Evolutionary conservation across 768 basidiomycete genomes (phyloP), one percentile per base, ranked within the genome.

Genomic region (Suillus hirtellus): DNA sequence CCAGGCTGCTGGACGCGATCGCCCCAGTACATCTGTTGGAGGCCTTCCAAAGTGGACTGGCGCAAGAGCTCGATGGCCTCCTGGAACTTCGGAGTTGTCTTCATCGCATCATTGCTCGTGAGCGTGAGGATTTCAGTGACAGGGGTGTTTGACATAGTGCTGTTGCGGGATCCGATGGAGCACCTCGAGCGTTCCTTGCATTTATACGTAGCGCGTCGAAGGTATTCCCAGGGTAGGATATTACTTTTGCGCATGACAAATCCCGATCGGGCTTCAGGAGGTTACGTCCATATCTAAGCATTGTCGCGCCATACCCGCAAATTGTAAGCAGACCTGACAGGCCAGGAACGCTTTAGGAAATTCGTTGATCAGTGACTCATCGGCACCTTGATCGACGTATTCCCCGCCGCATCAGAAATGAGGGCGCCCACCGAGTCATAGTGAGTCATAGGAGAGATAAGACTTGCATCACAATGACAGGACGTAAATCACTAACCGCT

Each of bases 1-100:
- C 37, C 60, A n/a, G 60, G 60, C 52, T 61, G n/a, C 53, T 61
- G 60, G 38, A 61, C 9, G 37, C 61, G 34, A 7, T 62, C 37
- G 19, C 59, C 40, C 59, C 42, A 62, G 42, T 27, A 35, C 19
- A n/a, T n/a, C 24, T 17, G 44, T 43, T 44, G 40, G 19, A 53
- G 10, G 17, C 52, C 52, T 1, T 53, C 31, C 12, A n/a, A 53
- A 19, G 19, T 34, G 9, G 31, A 12, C 19, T n/a, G 34, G 34
- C 31, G 52, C 19, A 53, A 12, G 31, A 60, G 55, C 38, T 17
- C 10, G 2, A 56, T 1, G 11, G 34, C 55, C 21, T 56, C 55
- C 15, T 56, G 55, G 38, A 40, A 40, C 15, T 56, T 17, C 5
- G 52, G 35, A 19, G 50, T 52, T 11, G 52, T n/a, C 52, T 34